Evolutionary conservation across 1,284 basidiomycete species (phyloP).

Genomic region (Fomitopsis palustris): DNA sequence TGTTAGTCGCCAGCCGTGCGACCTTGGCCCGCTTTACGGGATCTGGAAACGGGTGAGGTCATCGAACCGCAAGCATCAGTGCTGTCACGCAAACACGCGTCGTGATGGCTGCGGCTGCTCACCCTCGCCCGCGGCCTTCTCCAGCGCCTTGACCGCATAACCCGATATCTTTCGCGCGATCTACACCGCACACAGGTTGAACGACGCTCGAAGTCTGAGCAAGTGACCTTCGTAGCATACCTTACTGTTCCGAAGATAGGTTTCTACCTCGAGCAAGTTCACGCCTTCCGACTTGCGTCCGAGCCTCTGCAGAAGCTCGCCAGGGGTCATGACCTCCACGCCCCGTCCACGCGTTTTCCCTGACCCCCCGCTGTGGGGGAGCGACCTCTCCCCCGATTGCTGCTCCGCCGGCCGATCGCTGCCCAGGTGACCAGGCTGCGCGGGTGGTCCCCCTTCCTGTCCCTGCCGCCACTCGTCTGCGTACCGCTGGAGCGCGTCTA

Average conservation of each 20-base stretch:
- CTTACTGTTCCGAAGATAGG: conserved; percentile 85
- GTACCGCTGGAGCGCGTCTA: conserved; percentile 65
- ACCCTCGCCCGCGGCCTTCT: conserved; percentile 44
- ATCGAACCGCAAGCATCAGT: neutral
- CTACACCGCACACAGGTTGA: conserved; percentile 28
- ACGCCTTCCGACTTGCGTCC: conserved; percentile 68
- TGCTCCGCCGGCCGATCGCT: neutral
- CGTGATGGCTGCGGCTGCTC: conserved; percentile 8
- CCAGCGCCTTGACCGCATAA: conserved; percentile 69
- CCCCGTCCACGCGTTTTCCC: conserved; percentile 2
- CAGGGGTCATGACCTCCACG: conserved; percentile 61
- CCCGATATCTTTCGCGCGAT: conserved; percentile 75
- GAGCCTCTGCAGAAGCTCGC: conserved; percentile 61
- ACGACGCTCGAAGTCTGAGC: conserved; percentile 4
- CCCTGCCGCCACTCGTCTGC: conserved; percentile 44
- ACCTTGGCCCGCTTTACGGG: conserved; percentile 28
- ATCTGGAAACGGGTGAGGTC: conserved; percentile 16
- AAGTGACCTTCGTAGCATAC: conserved; percentile 39
- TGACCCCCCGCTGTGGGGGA: neutral
- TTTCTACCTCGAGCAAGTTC: conserved; percentile 82
- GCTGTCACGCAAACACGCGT: neutral
- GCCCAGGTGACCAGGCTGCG: neutral
- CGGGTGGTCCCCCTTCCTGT: conserved; percentile 10
- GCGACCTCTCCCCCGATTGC: neutral
- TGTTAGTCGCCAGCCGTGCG: conserved; percentile 31